Evolutionary conservation across 2,329 filamentous ascomycete genomes (phyloP).

Genomic region (Verticillium isaacii): DNA sequence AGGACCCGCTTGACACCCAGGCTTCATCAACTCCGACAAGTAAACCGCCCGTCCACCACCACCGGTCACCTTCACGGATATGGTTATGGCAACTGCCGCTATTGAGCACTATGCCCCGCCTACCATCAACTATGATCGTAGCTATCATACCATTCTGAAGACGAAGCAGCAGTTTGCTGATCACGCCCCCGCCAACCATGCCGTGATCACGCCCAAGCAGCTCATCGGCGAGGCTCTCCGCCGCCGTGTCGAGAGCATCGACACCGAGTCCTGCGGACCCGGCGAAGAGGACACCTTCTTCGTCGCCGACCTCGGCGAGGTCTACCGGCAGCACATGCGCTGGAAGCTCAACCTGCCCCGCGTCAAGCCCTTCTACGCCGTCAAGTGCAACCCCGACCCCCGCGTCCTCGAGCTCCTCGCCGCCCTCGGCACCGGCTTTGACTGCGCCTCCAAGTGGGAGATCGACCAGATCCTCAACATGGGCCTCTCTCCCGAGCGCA

Average conservation of each 20-base stretch:
- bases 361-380: constrained; percentile 95
- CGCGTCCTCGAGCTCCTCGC: constrained; percentile 84
- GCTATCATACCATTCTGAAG: constrained; percentile 43
- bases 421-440: constrained; percentile 87
- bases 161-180: constrained; percentile 31
- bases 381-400: constrained; percentile 97
- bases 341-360: constrained; percentile 94
- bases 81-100: constrained; percentile 61
- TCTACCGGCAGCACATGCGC: constrained; percentile 96
- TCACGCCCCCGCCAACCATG: constrained; percentile 32
- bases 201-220: constrained; percentile 57
- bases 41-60: constrained; percentile 9
- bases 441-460: constrained; percentile 96
- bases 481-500: constrained; percentile 80
- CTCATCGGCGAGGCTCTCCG: constrained; percentile 85
- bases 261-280: constrained; percentile 81
- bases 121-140: constrained; percentile 39
- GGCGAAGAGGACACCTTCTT: constrained; percentile 98
- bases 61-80: constrained; percentile 40
- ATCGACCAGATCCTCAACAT: constrained; percentile 86
- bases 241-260: constrained; percentile 75
- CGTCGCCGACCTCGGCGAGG: constrained; percentile 94
- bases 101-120: constrained; percentile 47
- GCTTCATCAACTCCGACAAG: not conserved
- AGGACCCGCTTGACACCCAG: constrained; percentile 49